Base-by-base conservation (phyloP, 2,329 filamentous ascomycete species). In the Cercospora berteroae region DNA sequence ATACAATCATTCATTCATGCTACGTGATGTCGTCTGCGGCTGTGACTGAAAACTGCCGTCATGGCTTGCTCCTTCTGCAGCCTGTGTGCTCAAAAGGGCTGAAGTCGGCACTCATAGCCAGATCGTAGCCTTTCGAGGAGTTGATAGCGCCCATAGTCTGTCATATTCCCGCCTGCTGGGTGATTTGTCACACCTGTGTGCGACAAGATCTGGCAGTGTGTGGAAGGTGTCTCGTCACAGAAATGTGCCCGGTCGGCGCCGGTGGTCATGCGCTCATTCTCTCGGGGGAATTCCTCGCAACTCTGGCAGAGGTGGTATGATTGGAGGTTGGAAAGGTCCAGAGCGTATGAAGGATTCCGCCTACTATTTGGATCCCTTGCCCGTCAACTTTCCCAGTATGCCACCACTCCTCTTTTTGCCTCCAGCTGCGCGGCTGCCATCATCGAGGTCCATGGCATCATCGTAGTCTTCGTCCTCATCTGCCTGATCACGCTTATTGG, bases 371-470 rank as follows among this genome's bases (percentile, higher is more conserved):
- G 63, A 65, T 60, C 63, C 63, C 56, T 60, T 65, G 9, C 63
- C 63, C 10, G 63, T 60, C n/a, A 60, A 6, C 56, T 55, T 65
- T 10, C 39, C 56, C n/a, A 65, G 20, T 6, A 65, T 39, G 1
- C 65, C 65, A 16, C 52, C 50, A 25, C 52, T 61, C 64, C 70
- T 73, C 68, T 71, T 72, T 50, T 60, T 70, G 10, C 72, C 69
- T 5, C 63, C 63, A 7, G 36, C 36, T 2, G 50, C 27, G 10
- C 58, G 55, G 12, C 29, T 10, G 7, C 67, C 71, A 20, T 69
- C 71, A 68, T 78, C 77, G 12, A 79, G 65, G 55, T 79, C 77
- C 77, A 79, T 79, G 31, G 71, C 69, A 69, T 78, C 77, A 13
- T 71, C 74, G 64, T 77, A 73, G 1, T 71, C 72, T 65, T 77